Base-by-base conservation (phyloP, 2,329 filamentous ascomycete genomes). In the Calonectria fujianensis region DNA sequence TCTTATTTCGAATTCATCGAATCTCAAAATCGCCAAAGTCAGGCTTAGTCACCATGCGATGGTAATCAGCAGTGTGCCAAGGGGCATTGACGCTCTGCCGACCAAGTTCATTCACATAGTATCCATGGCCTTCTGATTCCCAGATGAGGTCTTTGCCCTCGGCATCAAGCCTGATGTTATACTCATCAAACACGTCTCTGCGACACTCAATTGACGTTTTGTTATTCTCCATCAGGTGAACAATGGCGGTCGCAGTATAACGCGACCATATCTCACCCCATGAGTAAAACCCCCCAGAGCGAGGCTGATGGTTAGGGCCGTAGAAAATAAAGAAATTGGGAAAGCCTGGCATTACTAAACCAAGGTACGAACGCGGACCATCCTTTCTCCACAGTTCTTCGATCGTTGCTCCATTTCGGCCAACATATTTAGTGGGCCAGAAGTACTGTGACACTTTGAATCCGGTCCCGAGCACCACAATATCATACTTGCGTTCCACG, bases 251-350 rank as follows among this genome's bases (percentile, higher is more conserved):
- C 13, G 51, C 61, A 18, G 61, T 70, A 29, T 74, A 74, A 9
- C 72, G 67, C 10, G 61, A 66, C 72, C 72, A 70, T 18, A 74
- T 74, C 50, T 74, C 72, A 13, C 48, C 72, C 72, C 72, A 74
- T 2, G 72, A 74, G 16, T 74, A 70, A 35, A 74, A 74, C 3
- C 72, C 72, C 1, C 72, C 72, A 1, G 72, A 66, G 2, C 72
- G 66, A 27, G 72, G 72, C 32, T 74, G 72, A 24, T 74, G 70
- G 41, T 73, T 73, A 1, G 70, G 70, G 1, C 70, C 70, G 5
- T 73, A 73, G 48, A 73, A 57, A n/a, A 6, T n/a, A 27, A 73
- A 73, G 24, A 73, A 69, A 31, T 73, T 73, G 31, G 70, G 70
- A 20, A 73, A 69, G 1, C 70, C 70, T 2, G 70, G 70, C 54